Evolutionary conservation across 2,329 filamentous ascomycete genomes (phyloP).

Genomic region (Ophiostoma sp.): DNA sequence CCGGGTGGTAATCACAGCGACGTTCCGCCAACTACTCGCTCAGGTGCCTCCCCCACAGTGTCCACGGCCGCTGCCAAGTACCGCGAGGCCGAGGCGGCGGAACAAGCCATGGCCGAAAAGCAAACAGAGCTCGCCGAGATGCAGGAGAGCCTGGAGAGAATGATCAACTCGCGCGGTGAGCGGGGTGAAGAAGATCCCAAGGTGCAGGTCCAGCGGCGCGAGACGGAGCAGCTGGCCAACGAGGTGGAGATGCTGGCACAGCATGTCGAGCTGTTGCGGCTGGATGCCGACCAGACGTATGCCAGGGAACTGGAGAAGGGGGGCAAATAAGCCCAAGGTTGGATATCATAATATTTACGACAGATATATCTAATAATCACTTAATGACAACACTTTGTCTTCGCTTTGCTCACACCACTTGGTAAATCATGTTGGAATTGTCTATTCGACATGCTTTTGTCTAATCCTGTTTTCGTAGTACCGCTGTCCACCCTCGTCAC

Average conservation of each 20-base stretch:
- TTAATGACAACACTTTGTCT: not conserved
- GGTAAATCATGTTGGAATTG: not conserved
- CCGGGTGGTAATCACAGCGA: not conserved
- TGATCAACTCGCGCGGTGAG: constrained; percentile 24
- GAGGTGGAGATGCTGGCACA: constrained; percentile 44
- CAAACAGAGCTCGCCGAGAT: constrained; percentile 34
- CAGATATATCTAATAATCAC: not conserved
- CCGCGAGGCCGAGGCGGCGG: constrained; percentile 39
- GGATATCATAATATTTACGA: not conserved
- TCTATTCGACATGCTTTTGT: not conserved
- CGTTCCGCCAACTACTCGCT: not conserved
- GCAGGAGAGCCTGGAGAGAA: constrained; percentile 32
- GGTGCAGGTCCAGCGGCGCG: constrained; percentile 29
- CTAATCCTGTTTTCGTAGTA: constrained; percentile 1
- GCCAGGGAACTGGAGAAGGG: constrained; percentile 45
- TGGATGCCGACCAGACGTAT: constrained; percentile 51
- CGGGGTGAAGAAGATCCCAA: constrained; percentile 28
- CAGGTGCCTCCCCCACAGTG: not conserved
- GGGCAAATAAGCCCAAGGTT: constrained; percentile 24
- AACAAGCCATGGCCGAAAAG: constrained; percentile 39
- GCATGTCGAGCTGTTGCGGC: constrained; percentile 41
- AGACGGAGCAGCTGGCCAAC: constrained; percentile 36
- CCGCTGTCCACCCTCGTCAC: not conserved
- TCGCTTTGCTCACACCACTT: not conserved
- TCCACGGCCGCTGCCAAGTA: constrained; percentile 38